Evolutionary conservation across 768 basidiomycete genomes (phyloP).

Genomic region (Termitomyces sp.): DNA sequence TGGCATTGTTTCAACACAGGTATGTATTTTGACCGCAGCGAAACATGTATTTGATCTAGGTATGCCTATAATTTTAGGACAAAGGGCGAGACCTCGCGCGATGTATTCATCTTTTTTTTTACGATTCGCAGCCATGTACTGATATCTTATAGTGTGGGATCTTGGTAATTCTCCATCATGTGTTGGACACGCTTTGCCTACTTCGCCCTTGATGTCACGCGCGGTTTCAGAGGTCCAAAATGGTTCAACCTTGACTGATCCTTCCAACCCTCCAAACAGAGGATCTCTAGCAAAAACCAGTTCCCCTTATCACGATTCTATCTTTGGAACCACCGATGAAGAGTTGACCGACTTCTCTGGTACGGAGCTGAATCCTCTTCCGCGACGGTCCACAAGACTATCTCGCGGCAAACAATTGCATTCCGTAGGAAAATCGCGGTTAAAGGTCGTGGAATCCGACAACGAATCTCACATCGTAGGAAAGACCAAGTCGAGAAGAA

Average conservation of each 20-base stretch:
- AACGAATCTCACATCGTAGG: constrained; percentile 1
- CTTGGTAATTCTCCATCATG: constrained; percentile 6
- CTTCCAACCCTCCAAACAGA: neutral
- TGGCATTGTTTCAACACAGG: constrained; percentile 17
- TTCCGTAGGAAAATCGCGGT: neutral
- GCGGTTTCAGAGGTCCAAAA: constrained; percentile 1
- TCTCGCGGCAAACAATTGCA: neutral
- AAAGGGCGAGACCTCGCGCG: constrained; percentile 21
- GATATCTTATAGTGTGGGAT: constrained; percentile 10
- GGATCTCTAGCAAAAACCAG: neutral
- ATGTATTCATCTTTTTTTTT: constrained; percentile 10
- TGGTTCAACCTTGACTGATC: neutral
- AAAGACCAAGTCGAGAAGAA: constrained; percentile 7
- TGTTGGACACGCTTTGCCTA: constrained; percentile 3
- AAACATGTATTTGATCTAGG: neutral
- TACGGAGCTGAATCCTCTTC: neutral
- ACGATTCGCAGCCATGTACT: neutral
- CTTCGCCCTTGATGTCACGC: constrained; percentile 10
- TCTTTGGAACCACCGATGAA: constrained; percentile 19
- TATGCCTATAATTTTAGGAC: constrained; percentile 11
- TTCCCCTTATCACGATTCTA: constrained; percentile 13
- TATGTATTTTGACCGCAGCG: neutral
- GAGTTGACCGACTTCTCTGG: constrained; percentile 23
- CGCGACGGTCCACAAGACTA: neutral
- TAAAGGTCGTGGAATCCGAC: constrained; percentile 8